Conservation (phyloP, 2,329 filamentous ascomycete species). For the Knufia fluminis region DNA sequence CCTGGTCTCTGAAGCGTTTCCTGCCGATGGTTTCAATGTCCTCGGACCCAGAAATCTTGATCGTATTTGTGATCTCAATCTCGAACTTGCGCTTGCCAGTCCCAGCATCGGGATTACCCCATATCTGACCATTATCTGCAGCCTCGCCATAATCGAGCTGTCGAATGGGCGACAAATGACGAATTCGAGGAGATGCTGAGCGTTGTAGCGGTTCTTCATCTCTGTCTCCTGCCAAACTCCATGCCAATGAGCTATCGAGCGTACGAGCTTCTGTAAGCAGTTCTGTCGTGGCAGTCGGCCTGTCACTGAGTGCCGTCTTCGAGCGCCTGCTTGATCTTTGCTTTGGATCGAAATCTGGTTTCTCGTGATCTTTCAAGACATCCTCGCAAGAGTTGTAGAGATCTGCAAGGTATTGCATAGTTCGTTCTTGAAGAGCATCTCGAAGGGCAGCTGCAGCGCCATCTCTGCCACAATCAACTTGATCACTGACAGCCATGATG, state of each 20-base stretch:
- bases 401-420: background rate
- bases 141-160: background rate
- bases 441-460: background rate
- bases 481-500: background rate
- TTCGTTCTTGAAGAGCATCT: background rate
- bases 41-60: background rate
- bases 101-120: background rate
- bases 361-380: background rate
- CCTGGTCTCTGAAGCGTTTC: background rate
- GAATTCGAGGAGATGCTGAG: background rate
- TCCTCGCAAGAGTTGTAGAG: conserved; percentile 1
- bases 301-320: background rate
- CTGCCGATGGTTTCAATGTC: background rate
- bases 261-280: background rate
- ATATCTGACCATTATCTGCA: background rate
- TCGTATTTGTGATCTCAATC: background rate
- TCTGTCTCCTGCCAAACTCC: background rate
- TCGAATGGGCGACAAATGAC: background rate
- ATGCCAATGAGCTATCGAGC: conserved; percentile 2
- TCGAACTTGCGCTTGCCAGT: background rate
- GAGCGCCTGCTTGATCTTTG: background rate
- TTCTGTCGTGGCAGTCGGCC: background rate
- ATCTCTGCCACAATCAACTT: background rate
- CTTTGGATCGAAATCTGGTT: background rate
- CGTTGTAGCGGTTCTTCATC: background rate